A percentile compares a stretch with the other conserved stretches of the same genome.
phyloP scores from a whole-genome alignment of 306 rosid genomes.

The Citrullus amarus region DNA sequence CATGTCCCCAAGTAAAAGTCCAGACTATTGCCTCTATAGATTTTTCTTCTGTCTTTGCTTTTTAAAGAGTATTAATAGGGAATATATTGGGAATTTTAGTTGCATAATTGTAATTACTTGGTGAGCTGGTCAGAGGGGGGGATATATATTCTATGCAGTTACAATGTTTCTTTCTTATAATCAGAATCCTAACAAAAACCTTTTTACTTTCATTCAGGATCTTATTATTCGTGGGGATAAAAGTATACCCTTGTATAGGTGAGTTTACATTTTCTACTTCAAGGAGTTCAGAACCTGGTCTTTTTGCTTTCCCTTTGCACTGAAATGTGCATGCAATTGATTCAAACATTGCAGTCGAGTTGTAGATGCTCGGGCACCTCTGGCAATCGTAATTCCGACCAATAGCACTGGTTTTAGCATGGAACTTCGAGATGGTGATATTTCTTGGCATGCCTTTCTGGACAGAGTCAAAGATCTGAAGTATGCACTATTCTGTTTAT shows the following conservation, averaged over 20 bases:
- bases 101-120: background rate
- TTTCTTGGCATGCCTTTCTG: slow-evolving; percentile 72
- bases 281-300: background rate
- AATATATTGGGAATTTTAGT: background rate
- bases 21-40: background rate
- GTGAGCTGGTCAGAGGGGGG: background rate
- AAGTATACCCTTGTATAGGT: slow-evolving; percentile 81
- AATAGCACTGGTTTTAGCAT: slow-evolving; percentile 42
- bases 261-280: slow-evolving; percentile 15
- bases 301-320: slow-evolving; percentile 6
- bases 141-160: background rate
- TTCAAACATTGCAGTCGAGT: slow-evolving; percentile 67
- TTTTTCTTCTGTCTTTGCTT: background rate
- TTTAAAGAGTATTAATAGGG: background rate
- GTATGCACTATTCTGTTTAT: slow-evolving; percentile 30
- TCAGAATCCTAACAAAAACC: background rate
- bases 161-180: background rate
- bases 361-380: slow-evolving; percentile 71
- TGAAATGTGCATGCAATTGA: slow-evolving; percentile 19
- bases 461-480: slow-evolving; percentile 40
- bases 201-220: slow-evolving; percentile 42
- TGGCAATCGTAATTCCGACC: slow-evolving; percentile 59
- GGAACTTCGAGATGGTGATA: slow-evolving; percentile 60
- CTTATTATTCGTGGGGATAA: slow-evolving; percentile 76
- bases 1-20: background rate